Base-by-base conservation (phyloP, 768 basidiomycete species). In the Podaxis rugospora region DNA sequence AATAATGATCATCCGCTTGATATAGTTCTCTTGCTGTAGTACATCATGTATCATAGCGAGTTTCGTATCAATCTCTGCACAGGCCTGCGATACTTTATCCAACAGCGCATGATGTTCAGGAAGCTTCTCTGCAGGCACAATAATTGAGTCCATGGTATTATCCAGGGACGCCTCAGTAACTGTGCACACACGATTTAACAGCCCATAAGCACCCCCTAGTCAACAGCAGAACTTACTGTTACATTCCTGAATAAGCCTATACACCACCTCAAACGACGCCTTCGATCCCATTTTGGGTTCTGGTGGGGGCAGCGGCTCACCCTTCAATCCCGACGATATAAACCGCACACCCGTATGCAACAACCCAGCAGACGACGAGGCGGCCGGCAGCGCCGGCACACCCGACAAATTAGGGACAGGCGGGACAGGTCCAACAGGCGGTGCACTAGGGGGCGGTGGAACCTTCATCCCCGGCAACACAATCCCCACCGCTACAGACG, bases 41-140 rank as follows among this genome's bases (percentile, higher is more conserved):
- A 61, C 59, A 49, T 61, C 59, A 32, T 61, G 59, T 54, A 61
- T 61, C 59, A 61, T 61, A 5, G 59, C 59, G 23, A 61, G 59
- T 23, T 61, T 61, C 16, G 52, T 55, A 39, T 61, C 59, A 49
- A 61, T 61, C 25, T 61, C 59, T 9, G 59, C 46, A 39, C 59
- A 61, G 21, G 59, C 59, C 18, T 61, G 59, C 11, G 59, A 61
- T 7, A 61, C 59, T 46, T 61, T 61, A 32, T 61, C 59, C 35
- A 61, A 42, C 18, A 61, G 40, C 28, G 59, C 59, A 39, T 61
- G 59, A 28, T 61, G 59, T 55, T 61, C 59, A 18, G 59, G 59
- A 36, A 61, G 44, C 18, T 54, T 54, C 53, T 61, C 59, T 6
- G 59, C 59, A 2, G 59, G 59, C 4, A 61, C 59, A 13, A 61